Evolutionary conservation across 352 stramenopile genomes (phyloP).

Genomic region (Globisporangium acanthophoron): DNA sequence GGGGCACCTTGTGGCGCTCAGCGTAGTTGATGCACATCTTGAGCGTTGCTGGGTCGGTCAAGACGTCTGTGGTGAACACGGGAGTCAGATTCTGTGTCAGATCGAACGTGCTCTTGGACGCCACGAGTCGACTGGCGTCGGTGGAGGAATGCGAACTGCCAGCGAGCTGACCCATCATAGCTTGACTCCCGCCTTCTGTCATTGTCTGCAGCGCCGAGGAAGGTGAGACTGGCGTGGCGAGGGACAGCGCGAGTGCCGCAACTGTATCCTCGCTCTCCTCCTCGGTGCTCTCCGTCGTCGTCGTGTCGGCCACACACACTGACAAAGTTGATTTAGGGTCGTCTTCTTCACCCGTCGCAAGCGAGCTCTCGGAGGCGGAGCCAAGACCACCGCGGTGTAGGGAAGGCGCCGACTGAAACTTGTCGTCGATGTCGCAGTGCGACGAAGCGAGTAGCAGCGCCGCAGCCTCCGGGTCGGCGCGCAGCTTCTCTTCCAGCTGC

Average conservation of each 20-base stretch:
- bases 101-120: constrained; percentile 25
- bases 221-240: neutral
- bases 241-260: neutral
- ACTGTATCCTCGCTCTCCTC: neutral
- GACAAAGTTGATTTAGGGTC: too few species aligned
- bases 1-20: constrained; percentile 46
- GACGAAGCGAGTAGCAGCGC: constrained; percentile 4
- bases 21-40: constrained; percentile 68
- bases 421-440: neutral
- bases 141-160: neutral
- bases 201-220: neutral
- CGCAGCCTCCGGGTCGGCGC: constrained; percentile 1
- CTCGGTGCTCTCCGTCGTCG: neutral
- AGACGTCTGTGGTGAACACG: constrained; percentile 76
- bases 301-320: neutral
- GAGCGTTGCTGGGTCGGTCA: constrained; percentile 64
- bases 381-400: neutral
- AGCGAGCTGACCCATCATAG: constrained; percentile 9
- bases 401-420: neutral
- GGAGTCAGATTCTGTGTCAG: constrained; percentile 67
- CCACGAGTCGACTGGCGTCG: neutral
- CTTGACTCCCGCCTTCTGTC: neutral
- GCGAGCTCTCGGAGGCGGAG: too few species aligned
- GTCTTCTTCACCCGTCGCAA: too few species aligned
- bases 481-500: constrained; percentile 8